These are phyloP conservation scores for Irpex sp. DNA, from an alignment of 1,284 basidiomycete genomes.

Conservation along the genomic window DNA sequence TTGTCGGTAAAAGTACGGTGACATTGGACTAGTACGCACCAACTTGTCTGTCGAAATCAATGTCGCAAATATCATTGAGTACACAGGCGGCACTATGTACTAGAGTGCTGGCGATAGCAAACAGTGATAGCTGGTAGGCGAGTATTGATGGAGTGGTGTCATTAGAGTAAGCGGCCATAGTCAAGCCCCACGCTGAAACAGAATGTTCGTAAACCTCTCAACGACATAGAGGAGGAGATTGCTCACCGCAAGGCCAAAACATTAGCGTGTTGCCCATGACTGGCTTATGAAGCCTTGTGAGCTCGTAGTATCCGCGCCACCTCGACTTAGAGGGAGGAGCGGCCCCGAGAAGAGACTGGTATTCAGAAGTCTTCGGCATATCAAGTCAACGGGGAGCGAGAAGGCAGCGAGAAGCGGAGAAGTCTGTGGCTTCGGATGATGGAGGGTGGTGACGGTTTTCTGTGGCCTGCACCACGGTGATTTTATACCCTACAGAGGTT, in stretches of 20 bases:
- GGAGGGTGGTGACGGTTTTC: neutral
- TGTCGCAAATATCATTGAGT: conserved; percentile 38
- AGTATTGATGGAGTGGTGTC: conserved; percentile 14
- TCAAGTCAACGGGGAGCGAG: neutral
- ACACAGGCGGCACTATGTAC: conserved; percentile 30
- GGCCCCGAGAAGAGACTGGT: conserved; percentile 6
- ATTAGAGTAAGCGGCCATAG: conserved; percentile 22
- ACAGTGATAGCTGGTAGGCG: conserved; percentile 16
- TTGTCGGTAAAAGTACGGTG: no score
- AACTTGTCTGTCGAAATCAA: conserved; percentile 36
- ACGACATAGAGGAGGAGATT: neutral
- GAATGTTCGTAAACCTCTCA: neutral
- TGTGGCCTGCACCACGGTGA: neutral
- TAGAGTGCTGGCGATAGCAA: conserved; percentile 23
- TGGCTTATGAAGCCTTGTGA: conserved; percentile 30
- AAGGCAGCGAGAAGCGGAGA: neutral
- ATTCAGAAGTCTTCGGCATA: conserved; percentile 4
- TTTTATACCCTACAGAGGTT: neutral
- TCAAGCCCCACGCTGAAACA: conserved; percentile 22
- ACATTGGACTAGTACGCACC: conserved; percentile 14
- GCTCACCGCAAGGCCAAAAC: conserved; percentile 31
- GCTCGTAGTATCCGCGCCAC: conserved; percentile 21
- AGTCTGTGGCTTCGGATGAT: neutral
- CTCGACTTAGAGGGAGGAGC: conserved; percentile 6
- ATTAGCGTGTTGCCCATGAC: conserved; percentile 28